Evolutionary conservation across 2,329 filamentous ascomycete species (phyloP).

Genomic region (Fusarium zealandicum): DNA sequence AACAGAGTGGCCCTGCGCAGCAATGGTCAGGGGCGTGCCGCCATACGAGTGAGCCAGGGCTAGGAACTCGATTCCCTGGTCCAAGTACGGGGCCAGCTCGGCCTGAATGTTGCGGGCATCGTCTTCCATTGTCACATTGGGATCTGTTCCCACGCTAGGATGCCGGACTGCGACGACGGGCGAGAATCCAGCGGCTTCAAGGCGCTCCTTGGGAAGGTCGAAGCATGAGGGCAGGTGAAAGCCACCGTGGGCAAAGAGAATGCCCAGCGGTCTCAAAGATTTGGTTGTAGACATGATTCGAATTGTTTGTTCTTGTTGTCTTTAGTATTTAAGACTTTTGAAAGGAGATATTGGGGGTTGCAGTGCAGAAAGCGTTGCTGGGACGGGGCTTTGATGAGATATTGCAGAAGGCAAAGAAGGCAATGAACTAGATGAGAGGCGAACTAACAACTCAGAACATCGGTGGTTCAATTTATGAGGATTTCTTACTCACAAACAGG

Average conservation of each 20-base stretch:
- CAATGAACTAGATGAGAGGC: neutral
- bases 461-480: neutral
- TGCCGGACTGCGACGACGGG: neutral
- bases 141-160: neutral
- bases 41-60: slow-evolving; percentile 1
- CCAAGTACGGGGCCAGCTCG: neutral
- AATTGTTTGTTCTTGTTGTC: neutral
- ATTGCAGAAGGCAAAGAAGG: too few species aligned
- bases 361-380: too few species aligned
- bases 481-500: neutral
- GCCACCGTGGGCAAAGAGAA: slow-evolving; percentile 4
- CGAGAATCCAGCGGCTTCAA: slow-evolving; percentile 1
- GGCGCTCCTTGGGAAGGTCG: neutral
- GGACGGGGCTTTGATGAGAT: too few species aligned
- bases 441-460: neutral
- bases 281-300: neutral
- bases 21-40: slow-evolving; percentile 6
- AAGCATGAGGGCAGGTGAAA: neutral
- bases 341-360: neutral
- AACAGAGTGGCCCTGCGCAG: neutral
- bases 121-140: neutral
- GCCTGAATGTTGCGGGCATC: slow-evolving; percentile 2
- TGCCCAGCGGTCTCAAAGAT: neutral
- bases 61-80: neutral
- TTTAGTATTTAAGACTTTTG: neutral